Conservation (phyloP, 73 alveolate genomes). For the Tetrahymena malaccensis region DNA sequence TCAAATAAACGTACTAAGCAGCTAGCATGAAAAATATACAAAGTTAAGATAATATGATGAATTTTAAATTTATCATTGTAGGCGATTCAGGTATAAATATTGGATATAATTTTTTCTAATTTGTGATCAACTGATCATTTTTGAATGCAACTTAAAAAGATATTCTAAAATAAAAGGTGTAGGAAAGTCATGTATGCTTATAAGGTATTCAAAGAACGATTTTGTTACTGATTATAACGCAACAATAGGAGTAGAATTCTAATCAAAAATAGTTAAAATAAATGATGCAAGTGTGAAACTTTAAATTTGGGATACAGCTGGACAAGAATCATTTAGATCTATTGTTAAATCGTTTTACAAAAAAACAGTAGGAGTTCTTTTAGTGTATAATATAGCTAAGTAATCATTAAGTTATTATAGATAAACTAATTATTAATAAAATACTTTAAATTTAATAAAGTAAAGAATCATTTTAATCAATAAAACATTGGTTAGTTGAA, state of each 20-base stretch:
- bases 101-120: background rate
- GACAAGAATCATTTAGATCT: constrained; percentile 85
- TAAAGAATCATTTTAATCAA: constrained; percentile 29
- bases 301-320: constrained; percentile 88
- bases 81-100: constrained; percentile 35
- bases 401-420: background rate
- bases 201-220: constrained; percentile 44
- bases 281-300: constrained; percentile 36
- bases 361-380: constrained; percentile 85
- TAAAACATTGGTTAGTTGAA: constrained; percentile 29
- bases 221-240: constrained; percentile 61
- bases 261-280: constrained; percentile 35
- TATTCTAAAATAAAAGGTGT: constrained; percentile 31
- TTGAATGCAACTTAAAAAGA: background rate
- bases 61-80: constrained; percentile 41
- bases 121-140: background rate
- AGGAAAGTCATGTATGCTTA: constrained; percentile 63
- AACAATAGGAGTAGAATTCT: constrained; percentile 74
- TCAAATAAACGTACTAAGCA: background rate
- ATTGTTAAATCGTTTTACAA: constrained; percentile 87
- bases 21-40: background rate
- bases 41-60: background rate
- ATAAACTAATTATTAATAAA: background rate
- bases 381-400: constrained; percentile 78
- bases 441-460: background rate